These are phyloP conservation scores for Eimeria sp. DNA, from an alignment of 169 alveolate species.

Conservation along the genomic window DNA sequence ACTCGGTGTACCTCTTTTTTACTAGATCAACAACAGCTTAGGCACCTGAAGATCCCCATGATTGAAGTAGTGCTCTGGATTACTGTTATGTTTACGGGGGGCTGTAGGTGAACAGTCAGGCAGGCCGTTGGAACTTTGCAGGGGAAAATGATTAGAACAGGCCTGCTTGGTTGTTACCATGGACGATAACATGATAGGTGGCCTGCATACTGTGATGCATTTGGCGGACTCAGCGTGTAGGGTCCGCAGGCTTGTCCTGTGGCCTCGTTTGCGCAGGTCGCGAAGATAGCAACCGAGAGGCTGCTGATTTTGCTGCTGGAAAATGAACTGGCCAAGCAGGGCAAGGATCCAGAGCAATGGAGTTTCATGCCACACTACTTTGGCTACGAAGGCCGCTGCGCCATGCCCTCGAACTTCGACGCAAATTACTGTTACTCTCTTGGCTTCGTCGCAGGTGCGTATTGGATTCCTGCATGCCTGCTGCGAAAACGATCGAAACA, in stretches of 20 bases:
- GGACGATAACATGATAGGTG: neutral
- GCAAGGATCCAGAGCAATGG: constrained; percentile 78
- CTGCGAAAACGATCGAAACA: neutral
- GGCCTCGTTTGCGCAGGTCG: constrained; percentile 89
- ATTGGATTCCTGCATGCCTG: neutral
- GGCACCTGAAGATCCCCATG: neutral
- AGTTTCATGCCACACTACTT: constrained; percentile 96
- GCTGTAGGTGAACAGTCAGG: neutral
- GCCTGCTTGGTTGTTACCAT: neutral
- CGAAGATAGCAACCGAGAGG: constrained; percentile 99
- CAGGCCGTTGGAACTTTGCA: no score
- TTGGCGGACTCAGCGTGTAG: neutral
- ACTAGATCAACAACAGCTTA: neutral
- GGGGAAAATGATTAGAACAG: neutral
- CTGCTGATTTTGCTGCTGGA: constrained; percentile 95
- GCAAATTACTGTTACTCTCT: constrained; percentile 98
- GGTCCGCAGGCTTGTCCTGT: neutral
- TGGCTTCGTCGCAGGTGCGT: constrained; percentile 97
- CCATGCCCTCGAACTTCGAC: constrained; percentile 98
- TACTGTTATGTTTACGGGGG: neutral
- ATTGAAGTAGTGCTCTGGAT: neutral
- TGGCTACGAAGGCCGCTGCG: constrained; percentile 91
- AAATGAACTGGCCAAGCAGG: constrained; percentile 85
- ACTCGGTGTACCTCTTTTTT: neutral
- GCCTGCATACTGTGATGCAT: neutral